Conservation (phyloP, 75 land plant species). For the Sequoia sempervirens region DNA sequence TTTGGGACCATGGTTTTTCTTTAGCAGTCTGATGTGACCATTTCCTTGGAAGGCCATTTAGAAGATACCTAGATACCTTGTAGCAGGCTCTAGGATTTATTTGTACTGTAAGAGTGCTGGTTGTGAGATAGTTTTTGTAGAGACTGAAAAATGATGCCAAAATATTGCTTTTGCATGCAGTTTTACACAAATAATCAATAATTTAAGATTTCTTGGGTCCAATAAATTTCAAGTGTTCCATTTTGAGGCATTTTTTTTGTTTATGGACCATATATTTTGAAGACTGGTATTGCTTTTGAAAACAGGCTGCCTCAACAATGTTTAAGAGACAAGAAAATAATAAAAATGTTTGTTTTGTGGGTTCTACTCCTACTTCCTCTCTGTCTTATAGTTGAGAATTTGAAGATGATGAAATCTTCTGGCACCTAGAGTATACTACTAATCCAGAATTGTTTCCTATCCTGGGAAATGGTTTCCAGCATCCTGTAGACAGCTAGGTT, state of each 20-base stretch:
- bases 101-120: neutral
- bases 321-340: neutral
- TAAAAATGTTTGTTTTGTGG: neutral
- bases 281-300: neutral
- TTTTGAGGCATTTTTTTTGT: too few species aligned
- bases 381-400: neutral
- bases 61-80: neutral
- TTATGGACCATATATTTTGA: too few species aligned
- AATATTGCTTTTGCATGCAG: neutral
- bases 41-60: neutral
- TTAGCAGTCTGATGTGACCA: neutral
- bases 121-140: neutral
- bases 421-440: neutral
- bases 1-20: neutral
- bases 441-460: neutral
- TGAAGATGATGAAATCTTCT: neutral
- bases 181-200: too few species aligned
- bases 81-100: neutral
- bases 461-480: neutral
- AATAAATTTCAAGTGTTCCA: too few species aligned
- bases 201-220: neutral
- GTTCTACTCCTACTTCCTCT: neutral
- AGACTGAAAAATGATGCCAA: neutral
- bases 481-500: neutral
- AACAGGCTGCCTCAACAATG: neutral